Base-by-base conservation (phyloP, 176 grass and related monocot genomes). In the Triticum turgidum region DNA sequence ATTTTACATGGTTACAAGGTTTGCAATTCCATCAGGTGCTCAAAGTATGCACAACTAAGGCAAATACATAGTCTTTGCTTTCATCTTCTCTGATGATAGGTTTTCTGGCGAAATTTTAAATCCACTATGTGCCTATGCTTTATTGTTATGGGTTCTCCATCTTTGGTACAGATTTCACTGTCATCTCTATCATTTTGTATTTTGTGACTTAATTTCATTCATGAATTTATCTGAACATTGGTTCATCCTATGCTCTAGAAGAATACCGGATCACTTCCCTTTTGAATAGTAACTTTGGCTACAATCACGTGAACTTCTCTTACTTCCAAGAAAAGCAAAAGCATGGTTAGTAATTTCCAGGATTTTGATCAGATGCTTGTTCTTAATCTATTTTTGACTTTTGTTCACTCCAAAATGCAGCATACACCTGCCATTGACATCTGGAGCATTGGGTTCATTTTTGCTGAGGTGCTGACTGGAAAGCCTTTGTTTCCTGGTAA, bases 361-460 rank as follows among this genome's bases (percentile, higher is more conserved):
- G 5, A 56, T 91, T 87, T 44, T 44, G 1, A 6, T 69, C 69
- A 2, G 72, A 62, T 80, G 66, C 17, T 47, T 20, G 14, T 79
- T 89, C 8, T 89, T 86, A 65, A 65, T 74, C 11, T 82, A 42
- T 49, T 69, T 59, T 78, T 30, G 20, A 20, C 64, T 83, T 5
- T 83, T 80, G 54, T 79, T 82, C 12, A 6, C 34, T 66, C 4
- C 25, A 81, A 92, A 87, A 89, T 91, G 90, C 93, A 98, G 97
- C 96, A 98, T 90, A 98, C 97, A 58, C 88, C 97, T 51, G 97
- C 97, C 79, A 98, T 98, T 84, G 97, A 98, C 79, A 92, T 96
- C 83, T 98, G 97, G 97, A 98, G 97, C 84, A 98, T 98, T 82
- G 97, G 97, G 34, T 98, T 94, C 90, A 98, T 98, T 74, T 98